These are phyloP conservation scores for Ganoderma sinense DNA, from an alignment of 1,284 basidiomycete genomes.

Conservation along the genomic window DNA sequence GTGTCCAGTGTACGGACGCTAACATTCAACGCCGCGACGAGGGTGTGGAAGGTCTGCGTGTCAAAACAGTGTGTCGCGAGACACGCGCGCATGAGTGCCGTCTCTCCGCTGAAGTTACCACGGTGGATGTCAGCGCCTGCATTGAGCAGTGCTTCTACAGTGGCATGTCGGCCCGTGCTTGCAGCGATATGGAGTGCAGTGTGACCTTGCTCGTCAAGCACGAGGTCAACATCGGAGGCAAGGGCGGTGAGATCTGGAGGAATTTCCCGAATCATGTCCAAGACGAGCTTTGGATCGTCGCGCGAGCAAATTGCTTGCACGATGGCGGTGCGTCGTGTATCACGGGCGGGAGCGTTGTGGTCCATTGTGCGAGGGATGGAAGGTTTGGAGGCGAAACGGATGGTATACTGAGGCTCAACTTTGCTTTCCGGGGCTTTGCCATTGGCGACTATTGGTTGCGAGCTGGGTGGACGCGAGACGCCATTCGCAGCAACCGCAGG, in stretches of 20 bases:
- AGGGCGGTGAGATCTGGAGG: conserved; percentile 52
- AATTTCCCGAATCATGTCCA: conserved; percentile 72
- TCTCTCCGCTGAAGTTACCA: conserved; percentile 95
- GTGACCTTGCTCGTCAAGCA: conserved; percentile 95
- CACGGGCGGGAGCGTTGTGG: conserved; percentile 63
- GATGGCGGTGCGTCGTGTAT: conserved; percentile 65
- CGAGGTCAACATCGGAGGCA: conserved; percentile 71
- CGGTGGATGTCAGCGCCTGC: conserved; percentile 87
- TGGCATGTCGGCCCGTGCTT: conserved; percentile 78
- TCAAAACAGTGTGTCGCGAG: conserved; percentile 92
- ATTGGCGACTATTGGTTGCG: conserved; percentile 29
- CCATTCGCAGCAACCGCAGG: conserved; percentile 24
- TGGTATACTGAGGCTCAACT: conserved; percentile 42
- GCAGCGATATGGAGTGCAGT: conserved; percentile 95
- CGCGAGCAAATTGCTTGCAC: conserved; percentile 70
- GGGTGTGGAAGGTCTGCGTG: conserved; percentile 73
- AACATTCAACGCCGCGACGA: conserved; percentile 71
- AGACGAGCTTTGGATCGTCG: conserved; percentile 68
- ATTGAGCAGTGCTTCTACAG: conserved; percentile 72
- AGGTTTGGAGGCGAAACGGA: conserved; percentile 77
- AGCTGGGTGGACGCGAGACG: conserved; percentile 32
- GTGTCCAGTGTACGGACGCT: conserved; percentile 93
- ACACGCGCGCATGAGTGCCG: conserved; percentile 91
- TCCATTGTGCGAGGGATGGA: conserved; percentile 64
- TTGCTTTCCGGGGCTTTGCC: conserved; percentile 32